These are phyloP conservation scores for Globisporangium uncinulatum DNA, from an alignment of 352 stramenopile genomes.

Conservation along the genomic window DNA sequence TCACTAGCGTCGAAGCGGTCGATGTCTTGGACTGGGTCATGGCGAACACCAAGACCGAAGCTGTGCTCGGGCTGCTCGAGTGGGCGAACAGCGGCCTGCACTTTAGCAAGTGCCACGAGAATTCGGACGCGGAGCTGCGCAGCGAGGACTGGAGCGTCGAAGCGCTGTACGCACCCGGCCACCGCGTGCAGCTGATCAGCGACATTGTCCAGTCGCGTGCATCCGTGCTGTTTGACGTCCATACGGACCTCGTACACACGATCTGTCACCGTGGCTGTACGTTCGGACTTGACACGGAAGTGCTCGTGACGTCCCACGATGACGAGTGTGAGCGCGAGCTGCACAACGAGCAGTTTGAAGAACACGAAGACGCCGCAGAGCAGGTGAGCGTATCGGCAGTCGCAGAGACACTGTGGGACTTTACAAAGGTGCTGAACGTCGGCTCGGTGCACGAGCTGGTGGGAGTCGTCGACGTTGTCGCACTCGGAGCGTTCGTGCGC, in stretches of 20 bases:
- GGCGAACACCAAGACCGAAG: slow-evolving; percentile 74
- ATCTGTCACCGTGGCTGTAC: slow-evolving; percentile 12
- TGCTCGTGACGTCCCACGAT: slow-evolving; percentile 31
- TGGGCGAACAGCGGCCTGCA: slow-evolving; percentile 80
- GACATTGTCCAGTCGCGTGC: slow-evolving; percentile 26
- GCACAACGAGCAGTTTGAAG: slow-evolving; percentile 43
- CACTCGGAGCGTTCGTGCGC: slow-evolving; percentile 3
- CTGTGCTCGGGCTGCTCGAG: slow-evolving; percentile 52
- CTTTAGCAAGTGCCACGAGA: slow-evolving; percentile 30
- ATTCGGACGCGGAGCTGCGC: slow-evolving; percentile 23
- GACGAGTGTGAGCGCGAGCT: slow-evolving; percentile 57
- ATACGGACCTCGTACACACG: slow-evolving; percentile 6
- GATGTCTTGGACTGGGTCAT: slow-evolving; percentile 86
- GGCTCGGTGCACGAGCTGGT: slow-evolving; percentile 5
- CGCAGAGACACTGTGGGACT: slow-evolving; percentile 23
- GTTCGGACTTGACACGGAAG: slow-evolving; percentile 34
- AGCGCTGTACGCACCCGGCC: slow-evolving; percentile 23
- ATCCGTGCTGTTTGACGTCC: neutral
- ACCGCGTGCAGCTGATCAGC: slow-evolving; percentile 25
- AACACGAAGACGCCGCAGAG: slow-evolving; percentile 25
- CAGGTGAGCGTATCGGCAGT: slow-evolving; percentile 4
- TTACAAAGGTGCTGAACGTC: slow-evolving; percentile 7
- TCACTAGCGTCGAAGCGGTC: slow-evolving; percentile 15
- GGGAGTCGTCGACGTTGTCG: neutral
- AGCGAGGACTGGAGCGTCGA: slow-evolving; percentile 47